phyloP scores from a whole-genome alignment of 352 stramenopile species.

The Pythium monospermum region DNA sequence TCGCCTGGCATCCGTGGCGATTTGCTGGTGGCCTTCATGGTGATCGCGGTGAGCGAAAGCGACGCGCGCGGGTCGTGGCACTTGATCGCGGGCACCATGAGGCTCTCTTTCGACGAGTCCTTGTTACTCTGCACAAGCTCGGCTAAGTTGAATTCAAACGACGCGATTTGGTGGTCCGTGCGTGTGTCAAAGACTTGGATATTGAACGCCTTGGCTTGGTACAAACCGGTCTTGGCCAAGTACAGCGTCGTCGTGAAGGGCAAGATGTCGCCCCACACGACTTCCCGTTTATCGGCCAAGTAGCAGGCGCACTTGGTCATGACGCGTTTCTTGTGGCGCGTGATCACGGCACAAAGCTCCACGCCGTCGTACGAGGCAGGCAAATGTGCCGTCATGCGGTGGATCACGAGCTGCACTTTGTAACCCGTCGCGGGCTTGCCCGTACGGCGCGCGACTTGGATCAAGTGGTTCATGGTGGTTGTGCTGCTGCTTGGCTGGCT shows the following conservation, averaged over 20 bases:
- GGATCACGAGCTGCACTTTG: conserved; percentile 66
- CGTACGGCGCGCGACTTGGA: conserved; percentile 57
- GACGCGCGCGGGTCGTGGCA: conserved; percentile 56
- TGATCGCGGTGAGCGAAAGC: conserved; percentile 57
- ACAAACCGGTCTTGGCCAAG: conserved; percentile 66
- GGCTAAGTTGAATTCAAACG: conserved; percentile 67
- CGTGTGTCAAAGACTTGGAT: conserved; percentile 61
- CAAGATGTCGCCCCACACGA: conserved; percentile 71
- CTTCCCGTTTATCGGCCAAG: conserved; percentile 41
- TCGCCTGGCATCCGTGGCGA: conserved; percentile 2
- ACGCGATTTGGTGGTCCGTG: conserved; percentile 42
- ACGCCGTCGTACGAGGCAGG: conserved; percentile 35
- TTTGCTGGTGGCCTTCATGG: conserved; percentile 36
- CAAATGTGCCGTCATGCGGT: conserved; percentile 56
- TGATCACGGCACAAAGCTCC: conserved; percentile 58
- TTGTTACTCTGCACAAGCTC: conserved; percentile 59
- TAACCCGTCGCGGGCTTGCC: conserved; percentile 56
- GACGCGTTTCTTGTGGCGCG: conserved; percentile 66
- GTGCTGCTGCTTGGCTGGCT: neutral
- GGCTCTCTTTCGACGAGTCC: conserved; percentile 57
- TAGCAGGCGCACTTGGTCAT: conserved; percentile 52
- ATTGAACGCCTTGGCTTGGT: conserved; percentile 64
- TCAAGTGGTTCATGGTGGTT: conserved; percentile 48
- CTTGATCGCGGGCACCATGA: conserved; percentile 50
- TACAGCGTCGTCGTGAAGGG: conserved; percentile 73